A percentile compares a stretch with the other conserved stretches of the same genome.
Evolutionary conservation across 371 early-diverging fungal species (phyloP).

Genomic region (Apophysomyces ossiformis): DNA sequence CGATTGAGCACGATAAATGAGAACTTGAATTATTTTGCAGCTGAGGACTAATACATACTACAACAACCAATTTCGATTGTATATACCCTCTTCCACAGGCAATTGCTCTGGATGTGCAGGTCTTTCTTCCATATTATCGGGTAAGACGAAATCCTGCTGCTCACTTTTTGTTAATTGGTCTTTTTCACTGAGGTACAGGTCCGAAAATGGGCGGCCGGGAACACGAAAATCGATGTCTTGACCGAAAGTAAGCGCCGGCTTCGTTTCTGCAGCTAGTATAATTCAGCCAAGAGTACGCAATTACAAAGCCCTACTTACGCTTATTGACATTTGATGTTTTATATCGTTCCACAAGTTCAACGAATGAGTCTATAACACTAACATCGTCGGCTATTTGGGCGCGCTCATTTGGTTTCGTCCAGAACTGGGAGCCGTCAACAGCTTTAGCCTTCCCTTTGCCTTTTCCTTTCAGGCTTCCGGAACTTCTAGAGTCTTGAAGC

Average conservation of each 20-base stretch:
- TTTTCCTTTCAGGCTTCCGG: neutral
- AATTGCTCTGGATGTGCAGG: neutral
- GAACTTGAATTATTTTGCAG: neutral
- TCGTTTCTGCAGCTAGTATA: neutral
- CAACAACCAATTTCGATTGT: conserved; percentile 57
- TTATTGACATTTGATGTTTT: neutral
- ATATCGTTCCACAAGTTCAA: conserved; percentile 23
- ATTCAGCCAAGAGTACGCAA: neutral
- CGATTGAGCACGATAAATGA: neutral
- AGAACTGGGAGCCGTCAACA: neutral
- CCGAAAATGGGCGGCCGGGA: conserved; percentile 5
- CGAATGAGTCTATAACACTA: conserved; percentile 17
- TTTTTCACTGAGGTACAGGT: neutral
- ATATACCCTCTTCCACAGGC: conserved; percentile 17
- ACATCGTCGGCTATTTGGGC: conserved; percentile 5
- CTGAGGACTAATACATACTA: conserved; percentile 23
- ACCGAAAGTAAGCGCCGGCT: conserved; percentile 10
- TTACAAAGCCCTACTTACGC: neutral
- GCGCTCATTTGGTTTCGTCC: neutral
- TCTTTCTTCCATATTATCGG: neutral
- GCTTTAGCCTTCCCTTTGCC: conserved; percentile 20
- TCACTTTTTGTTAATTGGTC: conserved; percentile 4
- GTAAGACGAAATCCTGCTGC: neutral
- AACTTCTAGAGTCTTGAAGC: neutral
- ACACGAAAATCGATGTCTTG: conserved; percentile 14